Base-by-base conservation (phyloP, 257 asterid genomes). In the Ehretia macrophylla region DNA sequence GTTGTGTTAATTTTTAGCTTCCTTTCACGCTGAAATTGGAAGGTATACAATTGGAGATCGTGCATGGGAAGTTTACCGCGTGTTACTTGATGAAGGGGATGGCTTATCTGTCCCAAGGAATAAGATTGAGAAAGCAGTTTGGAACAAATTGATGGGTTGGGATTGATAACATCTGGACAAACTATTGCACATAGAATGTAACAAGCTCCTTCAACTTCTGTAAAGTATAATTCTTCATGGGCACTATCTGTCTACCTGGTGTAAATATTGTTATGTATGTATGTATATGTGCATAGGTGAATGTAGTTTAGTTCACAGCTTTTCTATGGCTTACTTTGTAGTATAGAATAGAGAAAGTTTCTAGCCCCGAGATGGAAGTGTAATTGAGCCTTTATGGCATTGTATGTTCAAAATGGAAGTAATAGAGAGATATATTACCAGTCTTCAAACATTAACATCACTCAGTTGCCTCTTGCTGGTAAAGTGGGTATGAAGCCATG, bases 121-220 rank as follows among this genome's bases (percentile, higher is more conserved):
- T 53, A 72, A 60, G 72, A 81, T 91, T 1, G 84, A 84, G 68
- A 83, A 82, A 72, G 82, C 87, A 0, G 95, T 91, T 21, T 85
- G 95, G 97, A 85, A 81, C 75, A 85, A 79, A 96, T 65, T 91
- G 51, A 85, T 83, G 97, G 83, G 85, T 56, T 85, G 98, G 95
- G 71, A 79, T 55, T 81, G 62, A 77, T 20, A 40, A 50, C 49
- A 20, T 27, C 22, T 23, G 23, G 47, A 35, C 10, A 64, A 14
- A 62, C 46, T 27, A 17, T 58, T 20, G 11, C 44, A 17, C 50
- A 38, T 54, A 51, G 52, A 58, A n/a, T 10, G 54, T 48, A 47
- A 40, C 37, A 17, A 20, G 60, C 47, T 59, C 58, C 49, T 65
- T 55, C 14, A 42, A 42, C 12, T 42, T 42, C 12, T 42, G 47